Evolutionary conservation across 345 rosid genomes (phyloP).

Genomic region (Eucalyptus polybractea): DNA sequence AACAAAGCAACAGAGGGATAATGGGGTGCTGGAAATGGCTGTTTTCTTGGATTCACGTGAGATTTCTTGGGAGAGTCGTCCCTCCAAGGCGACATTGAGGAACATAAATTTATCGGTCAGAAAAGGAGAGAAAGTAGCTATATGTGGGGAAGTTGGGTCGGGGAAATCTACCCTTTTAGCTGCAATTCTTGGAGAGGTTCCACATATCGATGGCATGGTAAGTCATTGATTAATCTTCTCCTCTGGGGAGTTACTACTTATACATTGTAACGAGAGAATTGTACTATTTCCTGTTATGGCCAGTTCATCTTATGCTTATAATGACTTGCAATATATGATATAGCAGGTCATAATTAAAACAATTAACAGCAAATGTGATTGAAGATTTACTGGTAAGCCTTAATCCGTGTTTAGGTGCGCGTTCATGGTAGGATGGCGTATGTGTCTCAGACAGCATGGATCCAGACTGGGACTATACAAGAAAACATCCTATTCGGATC

Average conservation of each 20-base stretch:
- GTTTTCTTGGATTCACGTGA: slow-evolving; percentile 11
- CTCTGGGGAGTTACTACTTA: neutral
- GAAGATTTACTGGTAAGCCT: neutral
- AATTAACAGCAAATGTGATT: neutral
- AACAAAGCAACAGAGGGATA: neutral
- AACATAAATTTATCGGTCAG: slow-evolving; percentile 14
- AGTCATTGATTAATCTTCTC: neutral
- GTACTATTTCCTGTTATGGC: neutral
- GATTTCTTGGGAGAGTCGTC: slow-evolving; percentile 29
- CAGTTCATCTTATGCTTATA: neutral
- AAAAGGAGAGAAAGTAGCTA: slow-evolving; percentile 31
- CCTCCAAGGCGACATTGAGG: slow-evolving; percentile 14
- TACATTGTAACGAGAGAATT: neutral
- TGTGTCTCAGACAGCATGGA: slow-evolving; percentile 54
- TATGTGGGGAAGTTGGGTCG: slow-evolving; percentile 58
- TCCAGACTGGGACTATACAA: slow-evolving; percentile 31
- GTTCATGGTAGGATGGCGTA: slow-evolving; percentile 30
- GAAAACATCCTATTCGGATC: slow-evolving; percentile 44
- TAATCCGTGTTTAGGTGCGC: slow-evolving; percentile 6
- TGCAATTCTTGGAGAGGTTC: slow-evolving; percentile 47
- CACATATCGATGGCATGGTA: slow-evolving; percentile 27
- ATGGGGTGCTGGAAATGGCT: neutral
- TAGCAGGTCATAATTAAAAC: neutral
- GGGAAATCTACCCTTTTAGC: slow-evolving; percentile 54
- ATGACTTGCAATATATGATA: neutral